Evolutionary conservation across 176 grass and related monocot species (phyloP).

Genomic region (Oryza nivara): DNA sequence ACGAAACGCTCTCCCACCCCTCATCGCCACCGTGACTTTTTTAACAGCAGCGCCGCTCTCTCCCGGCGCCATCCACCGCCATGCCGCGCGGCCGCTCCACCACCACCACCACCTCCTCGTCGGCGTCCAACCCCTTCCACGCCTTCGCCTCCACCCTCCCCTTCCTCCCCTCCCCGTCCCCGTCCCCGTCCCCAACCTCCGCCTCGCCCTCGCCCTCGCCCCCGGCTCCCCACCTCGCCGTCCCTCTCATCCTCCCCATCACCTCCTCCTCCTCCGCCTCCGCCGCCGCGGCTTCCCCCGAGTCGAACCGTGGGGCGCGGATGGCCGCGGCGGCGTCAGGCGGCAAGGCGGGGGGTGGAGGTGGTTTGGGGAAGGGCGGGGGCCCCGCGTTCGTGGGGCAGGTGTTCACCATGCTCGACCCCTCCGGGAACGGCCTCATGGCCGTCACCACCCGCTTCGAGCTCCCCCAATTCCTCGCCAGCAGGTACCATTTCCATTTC

Average conservation of each 20-base stretch:
- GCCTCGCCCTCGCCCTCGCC: conserved; percentile 23
- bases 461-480: conserved; percentile 71
- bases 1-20: background rate
- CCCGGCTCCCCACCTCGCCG: conserved; percentile 1
- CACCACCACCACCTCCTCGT: conserved; percentile 8
- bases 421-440: conserved; percentile 96
- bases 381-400: conserved; percentile 88
- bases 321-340: background rate
- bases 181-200: background rate
- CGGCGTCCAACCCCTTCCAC: conserved; percentile 39
- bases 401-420: conserved; percentile 96
- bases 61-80: background rate
- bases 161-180: conserved; percentile 11
- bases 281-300: background rate
- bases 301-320: background rate
- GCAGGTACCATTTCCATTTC: conserved; percentile 47
- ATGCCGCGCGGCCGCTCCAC: conserved; percentile 17
- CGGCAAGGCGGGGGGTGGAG: background rate
- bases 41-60: background rate
- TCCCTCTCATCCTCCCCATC: conserved; percentile 19
- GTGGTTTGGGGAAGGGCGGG: conserved; percentile 30
- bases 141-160: conserved; percentile 37
- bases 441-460: conserved; percentile 78
- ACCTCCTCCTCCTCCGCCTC: background rate
- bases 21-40: background rate